Base-by-base conservation (phyloP, 2,329 filamentous ascomycete genomes). In the Fusarium annulatum region DNA sequence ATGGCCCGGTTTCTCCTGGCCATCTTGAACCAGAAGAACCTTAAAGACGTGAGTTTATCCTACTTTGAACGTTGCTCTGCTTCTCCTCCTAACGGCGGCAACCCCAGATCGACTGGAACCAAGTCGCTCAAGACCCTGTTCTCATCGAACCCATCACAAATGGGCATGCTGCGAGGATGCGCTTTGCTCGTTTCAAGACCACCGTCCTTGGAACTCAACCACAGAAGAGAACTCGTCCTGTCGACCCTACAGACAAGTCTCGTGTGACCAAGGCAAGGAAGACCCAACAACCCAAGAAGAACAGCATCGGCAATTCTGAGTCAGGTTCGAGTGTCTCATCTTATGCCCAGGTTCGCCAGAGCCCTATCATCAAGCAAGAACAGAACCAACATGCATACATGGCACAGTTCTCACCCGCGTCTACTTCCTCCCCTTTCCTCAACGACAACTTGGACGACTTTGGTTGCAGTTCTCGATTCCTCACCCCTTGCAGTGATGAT, bases 151-250 rank as follows among this genome's bases (percentile, higher is more conserved):
- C 85, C 73, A 90, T 90, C 67, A 85, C 87, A 70, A 90, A 90
- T 76, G 88, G 88, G 49, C 88, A 90, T 79, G 88, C 88, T 36
- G 88, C 88, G 38, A 86, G 88, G 53, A 90, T 90, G 88, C 84
- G 88, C 61, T 90, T 86, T 78, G 86, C 87, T 19, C 85, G 88
- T 41, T 89, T 89, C 77, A 81, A 83, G 34, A 77, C 82, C 15
- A 80, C 85, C 16, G 84, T 90, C 76, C 78, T 85, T 14, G 86
- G 86, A 33, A 79, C 84, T 46, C 84, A 87, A 75, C 85, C 87
- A 15, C 84, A 85, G 69, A 86, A 84, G 77, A 84, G 87, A 33
- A 84, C 83, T 75, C 83, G 84, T 49, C 81, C 81, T 14, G 76
- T 74, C 38, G 81, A 82, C 62, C 81, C 81, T 11, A 76, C 74